Conservation (phyloP, 257 asterid species). For the Przewalskia tangutica region DNA sequence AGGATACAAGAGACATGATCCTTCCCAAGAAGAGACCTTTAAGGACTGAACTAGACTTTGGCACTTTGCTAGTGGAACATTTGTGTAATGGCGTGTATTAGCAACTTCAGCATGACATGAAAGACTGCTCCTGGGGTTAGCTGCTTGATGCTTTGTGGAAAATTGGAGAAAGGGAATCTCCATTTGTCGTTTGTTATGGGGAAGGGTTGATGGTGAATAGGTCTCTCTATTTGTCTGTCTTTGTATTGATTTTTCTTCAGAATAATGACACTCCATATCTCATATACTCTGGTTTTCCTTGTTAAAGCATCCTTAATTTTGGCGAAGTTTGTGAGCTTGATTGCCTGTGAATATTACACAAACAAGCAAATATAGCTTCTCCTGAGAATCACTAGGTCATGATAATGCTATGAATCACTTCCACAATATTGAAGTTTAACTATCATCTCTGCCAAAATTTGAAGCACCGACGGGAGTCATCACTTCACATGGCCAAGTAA, state of each 20-base stretch:
- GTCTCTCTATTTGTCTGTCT: not conserved
- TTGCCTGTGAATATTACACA: not conserved
- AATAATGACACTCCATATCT: not conserved
- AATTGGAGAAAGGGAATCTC: not conserved
- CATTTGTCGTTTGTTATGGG: not conserved
- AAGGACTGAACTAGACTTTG: not conserved
- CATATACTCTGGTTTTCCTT: not conserved
- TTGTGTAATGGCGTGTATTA: not conserved
- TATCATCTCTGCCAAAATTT: not conserved
- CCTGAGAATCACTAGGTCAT: not conserved
- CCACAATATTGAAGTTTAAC: not conserved
- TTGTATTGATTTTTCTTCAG: not conserved
- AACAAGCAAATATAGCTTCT: not conserved
- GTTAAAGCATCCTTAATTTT: not conserved
- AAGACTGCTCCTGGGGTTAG: not conserved
- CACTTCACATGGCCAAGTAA: not conserved
- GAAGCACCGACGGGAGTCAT: not conserved
- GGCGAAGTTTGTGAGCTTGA: not conserved
- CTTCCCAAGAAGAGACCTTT: not conserved
- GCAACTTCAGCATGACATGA: not conserved
- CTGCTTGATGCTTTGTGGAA: not conserved
- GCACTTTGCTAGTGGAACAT: not conserved
- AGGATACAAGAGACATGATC: not conserved
- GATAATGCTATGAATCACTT: not conserved
- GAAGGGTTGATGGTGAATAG: not conserved